Base-by-base conservation (phyloP, 2,329 filamentous ascomycete species). In the Magnaporthiopsis poae region DNA sequence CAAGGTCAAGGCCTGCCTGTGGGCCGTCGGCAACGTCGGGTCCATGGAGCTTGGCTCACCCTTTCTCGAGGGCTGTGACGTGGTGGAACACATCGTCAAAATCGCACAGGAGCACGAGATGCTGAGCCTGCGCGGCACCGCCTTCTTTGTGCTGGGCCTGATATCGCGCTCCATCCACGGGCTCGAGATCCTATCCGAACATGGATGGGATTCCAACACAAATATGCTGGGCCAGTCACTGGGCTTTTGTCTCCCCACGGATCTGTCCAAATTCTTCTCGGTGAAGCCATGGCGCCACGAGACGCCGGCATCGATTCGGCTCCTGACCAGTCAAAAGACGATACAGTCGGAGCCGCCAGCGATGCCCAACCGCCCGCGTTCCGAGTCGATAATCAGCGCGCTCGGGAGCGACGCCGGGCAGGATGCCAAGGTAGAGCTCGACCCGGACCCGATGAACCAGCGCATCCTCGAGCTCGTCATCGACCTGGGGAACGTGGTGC, bases 41-140 rank as follows among this genome's bases (percentile, higher is more conserved):
- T 97, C 93, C 0, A 98, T 99, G 93, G 94, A 98, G 72, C 86
- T 97, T 1, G 95, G 95, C 1, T 94, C 94, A 0, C 92, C 92
- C 0, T 99, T 99, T 75, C 82, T 99, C 3, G 95, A 97, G 77
- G 88, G 90, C 66, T 91, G 88, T 56, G 91, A 97, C 70, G 92
- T 98, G 56, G 92, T 98, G 25, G 86, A 89, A 73, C 86, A 89
- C 69, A 94, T 99, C 69, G 87, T 98, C 62, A 84, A 87, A 69
- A 97, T 99, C 74, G 95, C 95, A 0, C 91, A 96, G 75, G 81
- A 82, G 35, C 93, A 95, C 60, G 88, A 93, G 71, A 90, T 99
- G 64, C 89, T 99, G 87, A 96, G 92, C 67, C 83, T 99, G 72
- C 86, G 96, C 61, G 95, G 96, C 56, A 99, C 96, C 0, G 95